Conservation (phyloP, 176 grass and related monocot genomes). For the Raddia distichophylla region DNA sequence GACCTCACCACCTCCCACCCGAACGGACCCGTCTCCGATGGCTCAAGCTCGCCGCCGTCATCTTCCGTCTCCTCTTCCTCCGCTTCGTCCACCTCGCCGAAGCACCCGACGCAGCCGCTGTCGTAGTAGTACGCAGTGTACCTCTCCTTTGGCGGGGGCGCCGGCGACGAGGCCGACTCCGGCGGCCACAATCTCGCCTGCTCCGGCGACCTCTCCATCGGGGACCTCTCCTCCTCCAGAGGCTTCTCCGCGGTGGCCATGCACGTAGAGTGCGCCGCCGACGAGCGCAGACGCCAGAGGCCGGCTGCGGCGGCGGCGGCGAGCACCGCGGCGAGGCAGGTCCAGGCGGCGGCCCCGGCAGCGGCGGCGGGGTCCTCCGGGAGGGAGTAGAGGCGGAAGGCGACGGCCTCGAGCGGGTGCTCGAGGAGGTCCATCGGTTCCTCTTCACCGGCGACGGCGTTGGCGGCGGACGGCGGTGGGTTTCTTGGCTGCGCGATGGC, state of each 20-base stretch:
- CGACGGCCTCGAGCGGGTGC: slow-evolving; percentile 58
- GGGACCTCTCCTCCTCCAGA: background rate
- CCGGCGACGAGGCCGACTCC: background rate
- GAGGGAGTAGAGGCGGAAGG: slow-evolving; percentile 61
- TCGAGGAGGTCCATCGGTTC: slow-evolving; percentile 68
- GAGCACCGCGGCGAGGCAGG: slow-evolving; percentile 58
- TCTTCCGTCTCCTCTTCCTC: slow-evolving; percentile 13
- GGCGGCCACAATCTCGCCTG: background rate
- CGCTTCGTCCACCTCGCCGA: background rate
- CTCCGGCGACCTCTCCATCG: background rate
- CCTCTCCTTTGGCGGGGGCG: slow-evolving; percentile 50
- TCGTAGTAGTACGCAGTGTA: slow-evolving; percentile 65
- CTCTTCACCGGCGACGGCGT: slow-evolving; percentile 13
- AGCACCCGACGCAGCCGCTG: slow-evolving; percentile 39
- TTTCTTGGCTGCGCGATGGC: slow-evolving; percentile 13
- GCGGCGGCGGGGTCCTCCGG: slow-evolving; percentile 34
- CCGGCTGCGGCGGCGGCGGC: slow-evolving; percentile 60
- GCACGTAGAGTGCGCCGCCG: background rate
- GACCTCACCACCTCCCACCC: slow-evolving; percentile 39
- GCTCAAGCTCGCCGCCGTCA: background rate
- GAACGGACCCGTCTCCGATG: background rate
- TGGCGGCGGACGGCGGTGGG: background rate
- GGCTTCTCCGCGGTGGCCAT: background rate
- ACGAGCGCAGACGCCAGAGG: slow-evolving; percentile 65
- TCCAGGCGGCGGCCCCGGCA: slow-evolving; percentile 40